Evolutionary conservation across 306 rosid genomes (phyloP), one percentile per base, ranked within the genome.

Genomic region (Ormosia semicastrata): DNA sequence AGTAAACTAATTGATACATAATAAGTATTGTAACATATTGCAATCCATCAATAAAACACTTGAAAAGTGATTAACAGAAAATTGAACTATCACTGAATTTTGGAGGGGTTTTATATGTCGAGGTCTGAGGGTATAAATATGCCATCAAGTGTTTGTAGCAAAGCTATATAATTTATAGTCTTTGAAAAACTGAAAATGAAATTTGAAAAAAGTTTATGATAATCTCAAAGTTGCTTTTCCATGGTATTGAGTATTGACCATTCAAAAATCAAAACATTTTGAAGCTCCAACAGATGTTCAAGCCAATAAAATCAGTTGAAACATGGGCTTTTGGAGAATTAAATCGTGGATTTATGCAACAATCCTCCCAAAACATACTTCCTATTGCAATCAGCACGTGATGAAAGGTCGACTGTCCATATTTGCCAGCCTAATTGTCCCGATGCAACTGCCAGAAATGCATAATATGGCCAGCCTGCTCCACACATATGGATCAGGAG

Each of bases 361-460:
- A 50, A 80, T 15, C 33, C 11, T 33, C 52, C 29, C 17, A 37
- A 40, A 50, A 73, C 97, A 6, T 86, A 93, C 98, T 94, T 94
- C 73, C 88, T 84, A 50, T 89, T 94, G 89, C 98, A 94, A 77
- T 92, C 98, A 32, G 88, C 78, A 30, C 95, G 89, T 6, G 93
- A 91, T 50, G 95, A 91, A 72, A 91, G 90, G 84, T 92, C 91
- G 15, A 87, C 98, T 1, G 90, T 88, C 87, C 81, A 72, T 79
- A 94, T 93, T 85, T 94, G 98, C 97, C 97, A 93, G 76, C 91
- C 87, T 73, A 94, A 80, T 37, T 94, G 98, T 83, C 94, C 97
- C 50, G 97, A 91, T 0, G 97, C 98, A 84, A 59, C 89, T 17
- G 86, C 89, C 87, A 93, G 85, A 91, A 86, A 86, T 77, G 92